Evolutionary conservation across 2,329 filamentous ascomycete genomes (phyloP).

Genomic region (Rutstroemia sp.): DNA sequence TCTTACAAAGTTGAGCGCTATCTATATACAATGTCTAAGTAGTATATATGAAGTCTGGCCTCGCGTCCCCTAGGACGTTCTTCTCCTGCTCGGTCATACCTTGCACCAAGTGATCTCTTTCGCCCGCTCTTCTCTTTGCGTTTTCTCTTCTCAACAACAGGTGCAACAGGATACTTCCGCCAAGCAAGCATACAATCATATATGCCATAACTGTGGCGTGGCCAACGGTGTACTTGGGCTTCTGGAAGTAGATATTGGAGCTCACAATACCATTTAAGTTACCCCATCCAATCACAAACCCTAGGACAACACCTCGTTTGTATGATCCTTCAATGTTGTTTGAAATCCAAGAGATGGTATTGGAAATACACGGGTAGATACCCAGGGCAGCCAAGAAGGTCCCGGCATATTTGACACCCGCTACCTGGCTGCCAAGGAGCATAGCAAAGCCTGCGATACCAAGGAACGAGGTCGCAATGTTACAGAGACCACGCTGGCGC

Average conservation of each 20-base stretch:
- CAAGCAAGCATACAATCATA: constrained; percentile 59
- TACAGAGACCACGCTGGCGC: constrained; percentile 67
- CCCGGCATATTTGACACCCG: constrained; percentile 72
- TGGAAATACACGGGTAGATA: constrained; percentile 81
- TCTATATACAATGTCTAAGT: neutral
- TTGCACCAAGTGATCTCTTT: constrained; percentile 55
- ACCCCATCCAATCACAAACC: constrained; percentile 87
- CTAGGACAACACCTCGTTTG: constrained; percentile 81
- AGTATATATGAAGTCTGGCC: constrained; percentile 66
- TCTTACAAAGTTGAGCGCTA: neutral
- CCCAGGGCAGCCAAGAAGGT: constrained; percentile 79
- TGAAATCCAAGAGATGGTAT: constrained; percentile 80
- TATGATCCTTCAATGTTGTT: constrained; percentile 91
- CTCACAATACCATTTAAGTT: constrained; percentile 84
- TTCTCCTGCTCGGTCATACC: constrained; percentile 58
- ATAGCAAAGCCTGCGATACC: constrained; percentile 74
- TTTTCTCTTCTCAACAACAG: constrained; percentile 61
- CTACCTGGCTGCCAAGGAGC: constrained; percentile 57
- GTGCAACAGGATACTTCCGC: constrained; percentile 61
- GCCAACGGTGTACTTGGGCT: constrained; percentile 54
- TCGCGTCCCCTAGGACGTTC: constrained; percentile 59
- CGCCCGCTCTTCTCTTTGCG: constrained; percentile 52
- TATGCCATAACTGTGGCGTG: constrained; percentile 72
- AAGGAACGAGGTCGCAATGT: constrained; percentile 62
- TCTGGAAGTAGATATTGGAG: constrained; percentile 68